Base-by-base conservation (phyloP, 2,329 filamentous ascomycete species). In the Alternaria sp. region DNA sequence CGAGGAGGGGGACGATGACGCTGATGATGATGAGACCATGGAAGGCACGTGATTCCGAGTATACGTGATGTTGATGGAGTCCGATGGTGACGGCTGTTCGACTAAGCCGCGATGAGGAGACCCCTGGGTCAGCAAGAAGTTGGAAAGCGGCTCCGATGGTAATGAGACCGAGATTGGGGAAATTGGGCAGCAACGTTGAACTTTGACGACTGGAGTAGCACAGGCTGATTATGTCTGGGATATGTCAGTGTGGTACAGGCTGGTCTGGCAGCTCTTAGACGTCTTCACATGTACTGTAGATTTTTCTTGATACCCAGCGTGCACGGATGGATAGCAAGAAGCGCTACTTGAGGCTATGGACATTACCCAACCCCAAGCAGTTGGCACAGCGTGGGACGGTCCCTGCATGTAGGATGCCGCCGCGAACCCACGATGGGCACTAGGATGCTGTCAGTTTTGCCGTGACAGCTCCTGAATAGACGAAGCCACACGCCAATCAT, bases 21-120 rank as follows among this genome's bases (percentile, higher is more conserved):
- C 36, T 27, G 54, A 52, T 16, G 69, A 65, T 10, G 69, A 74
- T 34, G 75, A 77, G 62, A 72, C 76, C 34, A 80, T 80, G 78
- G 74, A 78, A 25, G 77, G 69, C 41, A 78, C 76, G 30, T 80
- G 78, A 80, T 52, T 5, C 36, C 16, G 30, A 36, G 27, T n/a
- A 16, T 22, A 28, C 34, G 50, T 28, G 7, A 38, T 43, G 32
- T 10, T n/a, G 18, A 40, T 40, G 38, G 38, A 40, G 38, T 40
- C 18, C 38, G 38, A 41, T 41, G 38, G 50, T 20, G 5, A 43
- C 34, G 16, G 16, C 20, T 27, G 18, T 11, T 18, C 18, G 32
- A 36, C 46, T 50, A 34, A 36, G 32, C 46, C 32, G 46, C 34
- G 30, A n/a, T 50, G 46, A 25, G 30, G 20, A 34, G 30, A 22